phyloP scores from a whole-genome alignment of 495 filamentous ascomycete genomes.

The Aspergillus indologenus region DNA sequence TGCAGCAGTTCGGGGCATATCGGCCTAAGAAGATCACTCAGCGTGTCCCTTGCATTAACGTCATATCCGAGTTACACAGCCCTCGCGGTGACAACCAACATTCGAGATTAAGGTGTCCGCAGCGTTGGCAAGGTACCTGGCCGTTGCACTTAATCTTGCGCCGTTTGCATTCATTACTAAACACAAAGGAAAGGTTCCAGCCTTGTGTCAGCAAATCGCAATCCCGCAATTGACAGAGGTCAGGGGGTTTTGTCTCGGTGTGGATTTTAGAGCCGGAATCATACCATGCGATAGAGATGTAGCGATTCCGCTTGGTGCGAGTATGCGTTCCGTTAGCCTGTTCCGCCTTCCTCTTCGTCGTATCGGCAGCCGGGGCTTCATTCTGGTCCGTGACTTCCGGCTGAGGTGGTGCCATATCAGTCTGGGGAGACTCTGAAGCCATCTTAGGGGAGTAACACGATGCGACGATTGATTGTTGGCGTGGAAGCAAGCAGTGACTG shows the following conservation, averaged over 20 bases:
- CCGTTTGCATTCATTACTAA: slow-evolving; percentile 83
- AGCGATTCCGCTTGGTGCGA: slow-evolving; percentile 62
- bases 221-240: not conserved
- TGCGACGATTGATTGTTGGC: slow-evolving; percentile 12
- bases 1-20: slow-evolving; percentile 91
- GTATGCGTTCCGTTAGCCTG: slow-evolving; percentile 45
- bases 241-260: not conserved
- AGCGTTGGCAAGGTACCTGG: slow-evolving; percentile 81
- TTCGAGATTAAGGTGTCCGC: slow-evolving; percentile 81
- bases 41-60: slow-evolving; percentile 1
- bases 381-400: slow-evolving; percentile 24
- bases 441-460: slow-evolving; percentile 21
- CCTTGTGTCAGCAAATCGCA: not conserved
- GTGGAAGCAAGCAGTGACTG: slow-evolving; percentile 19
- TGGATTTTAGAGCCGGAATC: slow-evolving; percentile 21
- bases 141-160: slow-evolving; percentile 97
- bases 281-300: slow-evolving; percentile 91
- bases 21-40: slow-evolving; percentile 39
- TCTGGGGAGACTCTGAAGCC: slow-evolving; percentile 41
- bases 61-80: not conserved
- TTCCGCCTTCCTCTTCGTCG: slow-evolving; percentile 49
- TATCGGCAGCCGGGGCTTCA: slow-evolving; percentile 26
- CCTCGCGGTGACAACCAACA: slow-evolving; percentile 44
- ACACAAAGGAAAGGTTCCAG: not conserved
- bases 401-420: slow-evolving; percentile 27